These are phyloP conservation scores for Penicillium sp. DNA, from an alignment of 2,329 filamentous ascomycete species.

Conservation along the genomic window DNA sequence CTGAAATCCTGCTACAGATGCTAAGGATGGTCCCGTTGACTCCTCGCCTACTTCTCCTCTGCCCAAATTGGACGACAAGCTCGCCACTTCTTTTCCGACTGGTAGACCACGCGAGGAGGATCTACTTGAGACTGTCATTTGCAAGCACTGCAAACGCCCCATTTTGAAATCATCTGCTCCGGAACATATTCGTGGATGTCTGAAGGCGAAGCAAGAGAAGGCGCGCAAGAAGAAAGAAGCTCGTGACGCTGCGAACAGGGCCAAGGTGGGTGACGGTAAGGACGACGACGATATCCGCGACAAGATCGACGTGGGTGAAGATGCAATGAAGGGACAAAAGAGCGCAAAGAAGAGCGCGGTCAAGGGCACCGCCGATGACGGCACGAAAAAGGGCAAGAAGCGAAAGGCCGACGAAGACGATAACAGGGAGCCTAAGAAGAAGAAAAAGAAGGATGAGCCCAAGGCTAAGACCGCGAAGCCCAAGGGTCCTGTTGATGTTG, in stretches of 20 bases:
- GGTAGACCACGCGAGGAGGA: conserved; percentile 83
- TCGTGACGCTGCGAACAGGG: conserved; percentile 67
- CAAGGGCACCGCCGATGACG: conserved; percentile 56
- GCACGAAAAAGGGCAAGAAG: conserved; percentile 68
- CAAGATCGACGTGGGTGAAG: conserved; percentile 35
- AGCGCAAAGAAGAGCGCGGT: conserved; percentile 61
- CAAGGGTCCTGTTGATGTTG: conserved; percentile 91
- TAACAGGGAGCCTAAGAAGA: conserved; percentile 78
- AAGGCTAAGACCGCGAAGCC: conserved; percentile 81
- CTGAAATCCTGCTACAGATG: conserved; percentile 10
- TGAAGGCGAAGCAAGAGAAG: conserved; percentile 82
- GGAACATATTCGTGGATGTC: conserved; percentile 78
- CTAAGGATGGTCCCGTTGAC: conserved; percentile 28
- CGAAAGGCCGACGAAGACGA: conserved; percentile 70
- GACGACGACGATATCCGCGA: conserved; percentile 48
- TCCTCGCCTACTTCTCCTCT: conserved; percentile 42
- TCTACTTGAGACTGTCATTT: conserved; percentile 73
- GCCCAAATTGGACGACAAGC: conserved; percentile 69
- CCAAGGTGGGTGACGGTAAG: conserved; percentile 50
- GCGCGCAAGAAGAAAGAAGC: conserved; percentile 75
- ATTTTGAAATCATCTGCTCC: conserved; percentile 73
- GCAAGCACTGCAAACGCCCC: conserved; percentile 93
- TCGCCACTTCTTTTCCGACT: conserved; percentile 76
- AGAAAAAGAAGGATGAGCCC: conserved; percentile 93
- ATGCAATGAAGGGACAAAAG: conserved; percentile 60